Evolutionary conservation across 352 stramenopile genomes (phyloP).

Genomic region (Aphanomyces astaci): DNA sequence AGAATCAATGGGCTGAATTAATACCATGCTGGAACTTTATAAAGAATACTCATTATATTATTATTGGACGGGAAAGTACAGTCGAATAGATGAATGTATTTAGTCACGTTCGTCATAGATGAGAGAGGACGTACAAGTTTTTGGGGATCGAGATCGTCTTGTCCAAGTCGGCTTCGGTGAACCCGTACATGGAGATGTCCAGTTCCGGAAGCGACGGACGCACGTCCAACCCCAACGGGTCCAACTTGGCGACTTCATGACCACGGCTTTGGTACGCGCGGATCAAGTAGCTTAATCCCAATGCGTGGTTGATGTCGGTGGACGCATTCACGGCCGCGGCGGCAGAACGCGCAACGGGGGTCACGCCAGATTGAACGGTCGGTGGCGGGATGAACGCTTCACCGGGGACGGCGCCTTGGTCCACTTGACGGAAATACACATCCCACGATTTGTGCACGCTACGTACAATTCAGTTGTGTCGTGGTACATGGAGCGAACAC

Average conservation of each 20-base stretch:
- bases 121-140: constrained; percentile 60
- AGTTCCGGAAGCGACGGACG: constrained; percentile 64
- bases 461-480: constrained; percentile 5
- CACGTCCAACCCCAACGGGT: constrained; percentile 91
- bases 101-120: too few species aligned
- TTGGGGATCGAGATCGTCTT: constrained; percentile 77
- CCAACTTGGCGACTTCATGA: constrained; percentile 93
- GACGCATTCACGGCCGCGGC: constrained; percentile 12
- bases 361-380: constrained; percentile 66
- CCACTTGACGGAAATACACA: constrained; percentile 79
- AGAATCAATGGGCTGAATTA: too few species aligned
- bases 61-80: too few species aligned
- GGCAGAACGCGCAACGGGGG: constrained; percentile 35
- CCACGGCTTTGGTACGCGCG: constrained; percentile 96
- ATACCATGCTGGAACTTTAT: too few species aligned
- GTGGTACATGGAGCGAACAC: not conserved
- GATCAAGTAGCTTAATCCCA: constrained; percentile 96
- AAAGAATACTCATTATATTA: too few species aligned
- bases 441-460: constrained; percentile 84
- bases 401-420: constrained; percentile 63
- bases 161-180: constrained; percentile 85
- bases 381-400: constrained; percentile 79
- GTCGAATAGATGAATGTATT: too few species aligned
- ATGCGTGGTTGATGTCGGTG: constrained; percentile 51
- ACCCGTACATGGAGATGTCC: constrained; percentile 90